Evolutionary conservation across 2,329 filamentous ascomycete species (phyloP).

Genomic region (Trichoderma semiorbis): DNA sequence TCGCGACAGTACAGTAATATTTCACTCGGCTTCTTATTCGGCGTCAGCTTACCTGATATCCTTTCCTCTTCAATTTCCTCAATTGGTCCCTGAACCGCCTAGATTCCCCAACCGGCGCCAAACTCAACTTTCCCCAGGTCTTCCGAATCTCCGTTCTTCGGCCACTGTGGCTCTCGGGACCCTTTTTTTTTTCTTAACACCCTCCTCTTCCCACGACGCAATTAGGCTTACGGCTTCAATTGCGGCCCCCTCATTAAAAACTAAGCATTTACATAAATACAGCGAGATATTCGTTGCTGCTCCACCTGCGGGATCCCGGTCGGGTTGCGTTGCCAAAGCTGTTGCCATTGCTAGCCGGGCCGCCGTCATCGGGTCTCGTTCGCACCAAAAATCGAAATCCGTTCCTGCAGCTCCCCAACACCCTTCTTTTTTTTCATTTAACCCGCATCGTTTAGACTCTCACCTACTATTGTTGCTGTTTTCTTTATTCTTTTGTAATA

Average conservation of each 20-base stretch:
- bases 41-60: slow-evolving; percentile 1
- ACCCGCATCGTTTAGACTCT: neutral
- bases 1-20: neutral
- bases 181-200: neutral
- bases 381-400: neutral
- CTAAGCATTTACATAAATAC: neutral
- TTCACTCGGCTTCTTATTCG: neutral
- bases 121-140: neutral
- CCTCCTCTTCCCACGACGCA: neutral
- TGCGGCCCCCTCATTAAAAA: neutral
- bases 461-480: neutral
- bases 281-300: neutral
- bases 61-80: neutral
- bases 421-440: neutral
- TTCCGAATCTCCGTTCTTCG: slow-evolving; percentile 7
- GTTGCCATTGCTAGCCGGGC: slow-evolving; percentile 12
- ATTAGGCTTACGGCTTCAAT: neutral
- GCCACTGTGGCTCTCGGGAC: neutral
- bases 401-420: slow-evolving; percentile 1
- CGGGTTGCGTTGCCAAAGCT: neutral
- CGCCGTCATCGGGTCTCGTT: slow-evolving; percentile 11
- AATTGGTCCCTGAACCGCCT: neutral
- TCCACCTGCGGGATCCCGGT: slow-evolving; percentile 4
- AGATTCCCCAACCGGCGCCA: neutral
- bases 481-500: neutral